Evolutionary conservation across 1,284 basidiomycete species (phyloP), one percentile per base, ranked within the genome.

Genomic region (Trichosporon coremiiforme): DNA sequence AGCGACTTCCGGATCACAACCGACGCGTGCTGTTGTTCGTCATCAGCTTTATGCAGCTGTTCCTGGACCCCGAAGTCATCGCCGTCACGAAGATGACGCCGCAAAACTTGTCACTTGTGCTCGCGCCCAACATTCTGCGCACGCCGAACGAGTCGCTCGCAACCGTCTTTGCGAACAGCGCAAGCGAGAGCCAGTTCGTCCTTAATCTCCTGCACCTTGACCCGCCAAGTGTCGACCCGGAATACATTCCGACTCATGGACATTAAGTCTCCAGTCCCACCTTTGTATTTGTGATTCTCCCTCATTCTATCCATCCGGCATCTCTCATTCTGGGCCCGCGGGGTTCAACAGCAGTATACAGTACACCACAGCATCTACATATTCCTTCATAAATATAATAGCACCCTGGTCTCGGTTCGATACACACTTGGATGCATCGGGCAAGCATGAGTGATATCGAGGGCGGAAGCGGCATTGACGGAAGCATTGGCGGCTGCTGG

Each of bases 181-280:
- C 91, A 77, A 94, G 91, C 78, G 93, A 95, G 80, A 91, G 94
- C 79, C 88, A 89, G 70, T 95, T 95, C 77, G 90, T 95, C 2
- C 89, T 92, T 76, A 90, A 94, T 77, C 85, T 95, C 15, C 84
- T 92, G 36, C 88, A 94, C 80, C 88, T 94, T 68, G 89, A 89
- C 75, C 92, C 91, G 74, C 85, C 86, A 68, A 87, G 89, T 71
- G 84, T 91, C 22, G 93, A 95, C 78, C 85, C 87, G 1, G 88
- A 90, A 71, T 94, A 92, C 67, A 67, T 75, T 31, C 79, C 79
- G 3, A 47, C 63, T 0, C 77, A 79, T 65, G 78, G 66, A 17
- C 20, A 62, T 4, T 62, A n/a, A 20, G 13, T 33, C 10, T 29
- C 6, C 33, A 73, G 15, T 20, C 45, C 10, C 29, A 4, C 29